Conservation (phyloP, 768 basidiomycete species). For the Lepiota brunneoincarnata region DNA sequence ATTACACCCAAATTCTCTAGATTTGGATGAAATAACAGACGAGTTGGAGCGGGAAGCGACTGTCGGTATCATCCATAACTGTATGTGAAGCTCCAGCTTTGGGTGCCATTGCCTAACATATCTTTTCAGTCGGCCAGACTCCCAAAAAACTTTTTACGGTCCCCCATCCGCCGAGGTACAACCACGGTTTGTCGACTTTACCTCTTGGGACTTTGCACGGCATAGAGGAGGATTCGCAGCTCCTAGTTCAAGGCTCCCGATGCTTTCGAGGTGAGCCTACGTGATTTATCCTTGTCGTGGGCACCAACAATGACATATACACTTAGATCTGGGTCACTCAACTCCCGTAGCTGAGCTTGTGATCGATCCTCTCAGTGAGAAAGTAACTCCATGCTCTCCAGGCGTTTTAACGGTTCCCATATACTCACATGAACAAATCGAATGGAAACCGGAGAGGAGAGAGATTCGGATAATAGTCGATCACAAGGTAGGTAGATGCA, state of each 20-base stretch:
- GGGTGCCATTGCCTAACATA: not conserved
- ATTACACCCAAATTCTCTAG: slow-evolving; percentile 31
- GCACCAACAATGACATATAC: not conserved
- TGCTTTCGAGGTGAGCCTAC: slow-evolving; percentile 51
- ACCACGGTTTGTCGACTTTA: slow-evolving; percentile 69
- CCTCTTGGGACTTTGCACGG: slow-evolving; percentile 73
- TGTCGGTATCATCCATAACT: slow-evolving; percentile 94
- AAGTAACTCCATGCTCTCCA: slow-evolving; percentile 58
- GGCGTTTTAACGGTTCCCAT: slow-evolving; percentile 57
- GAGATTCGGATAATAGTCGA: slow-evolving; percentile 65
- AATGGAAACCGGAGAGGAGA: slow-evolving; percentile 57
- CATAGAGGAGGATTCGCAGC: slow-evolving; percentile 78
- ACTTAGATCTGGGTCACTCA: slow-evolving; percentile 45
- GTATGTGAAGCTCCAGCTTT: slow-evolving; percentile 35
- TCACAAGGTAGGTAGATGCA: slow-evolving; percentile 42
- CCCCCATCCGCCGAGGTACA: slow-evolving; percentile 74
- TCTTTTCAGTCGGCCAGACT: slow-evolving; percentile 77
- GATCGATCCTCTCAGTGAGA: slow-evolving; percentile 57
- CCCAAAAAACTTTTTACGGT: slow-evolving; percentile 79
- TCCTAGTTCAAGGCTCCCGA: slow-evolving; percentile 55
- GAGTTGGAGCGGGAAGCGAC: slow-evolving; percentile 89
- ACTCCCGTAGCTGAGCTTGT: slow-evolving; percentile 49
- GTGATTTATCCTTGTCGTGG: not conserved
- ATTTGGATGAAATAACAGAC: slow-evolving; percentile 83
- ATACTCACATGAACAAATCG: slow-evolving; percentile 64